Base-by-base conservation (phyloP, 75 land plant species). In the Picea glauca region DNA sequence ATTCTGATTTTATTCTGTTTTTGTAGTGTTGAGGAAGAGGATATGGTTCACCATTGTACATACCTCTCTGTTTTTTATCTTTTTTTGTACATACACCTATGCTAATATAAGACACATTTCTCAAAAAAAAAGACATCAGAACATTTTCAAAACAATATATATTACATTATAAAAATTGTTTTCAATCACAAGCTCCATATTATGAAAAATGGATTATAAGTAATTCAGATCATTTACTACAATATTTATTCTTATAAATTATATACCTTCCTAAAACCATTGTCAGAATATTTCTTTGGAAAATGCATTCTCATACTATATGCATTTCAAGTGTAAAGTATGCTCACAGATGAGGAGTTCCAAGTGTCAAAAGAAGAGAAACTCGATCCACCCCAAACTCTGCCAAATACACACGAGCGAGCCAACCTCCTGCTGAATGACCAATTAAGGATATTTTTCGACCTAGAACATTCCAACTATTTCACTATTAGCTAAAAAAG, bases 341-440 rank as follows among this genome's bases (percentile, higher is more conserved):
- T 70, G 43, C 98, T 76, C 89, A 96, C 99, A 84, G 82, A 88
- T 94, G 99, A 62, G 99, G 99, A 59, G 95, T 87, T 74, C 99
- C 99, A 72, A 96, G 94, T 67, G 99, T 92, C 80, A 96, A 79
- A 57, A 96, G 82, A 78, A 96, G 80, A 76, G 94, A 87, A 58
- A 96, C 81, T 66, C 88, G 79, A 26, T 89, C 85, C 5, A 35
- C 46, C 23, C 95, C 99, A 80, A 85, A 96, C 72, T 94, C 93
- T 80, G 91, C 87, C 95, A 96, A 86, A 87, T 90, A 96, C 3
- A 96, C 88, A 33, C 99, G 93, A 20, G 93, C 96, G 58, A 96
- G 87, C 99, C 99, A 96, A 78, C 99, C 99, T 66, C 99, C 99
- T 15, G 97, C 97, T 62, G 99, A 96, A 80, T 96, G 99, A 21